phyloP scores from a whole-genome alignment of 2,329 filamentous ascomycete genomes.

The Periconia macrospinosa region DNA sequence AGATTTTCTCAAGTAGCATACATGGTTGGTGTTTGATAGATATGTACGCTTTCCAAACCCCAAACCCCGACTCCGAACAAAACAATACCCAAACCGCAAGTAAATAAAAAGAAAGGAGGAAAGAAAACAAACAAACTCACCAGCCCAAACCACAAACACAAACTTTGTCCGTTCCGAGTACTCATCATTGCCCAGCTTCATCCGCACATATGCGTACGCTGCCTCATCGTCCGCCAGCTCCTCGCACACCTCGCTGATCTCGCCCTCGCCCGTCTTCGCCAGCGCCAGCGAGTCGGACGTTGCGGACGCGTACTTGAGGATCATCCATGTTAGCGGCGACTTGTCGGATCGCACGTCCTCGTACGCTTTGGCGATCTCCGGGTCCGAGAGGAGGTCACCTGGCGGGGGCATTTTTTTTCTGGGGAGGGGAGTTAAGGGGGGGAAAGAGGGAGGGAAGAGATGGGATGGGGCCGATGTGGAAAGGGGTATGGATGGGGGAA shows the following conservation, averaged over 20 bases:
- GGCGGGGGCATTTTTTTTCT: constrained; percentile 30
- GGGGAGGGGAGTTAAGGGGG: not conserved
- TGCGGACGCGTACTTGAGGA: constrained; percentile 62
- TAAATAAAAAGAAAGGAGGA: not conserved
- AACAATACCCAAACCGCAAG: not conserved
- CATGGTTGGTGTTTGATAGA: no score
- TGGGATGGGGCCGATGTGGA: no score
- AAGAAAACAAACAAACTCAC: constrained; percentile 42
- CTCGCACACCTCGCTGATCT: constrained; percentile 60
- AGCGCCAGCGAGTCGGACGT: constrained; percentile 61
- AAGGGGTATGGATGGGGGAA: no score
- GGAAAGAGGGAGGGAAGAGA: no score
- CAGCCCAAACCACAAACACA: constrained; percentile 69
- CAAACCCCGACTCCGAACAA: not conserved
- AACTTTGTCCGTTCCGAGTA: constrained; percentile 72
- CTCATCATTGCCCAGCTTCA: constrained; percentile 70
- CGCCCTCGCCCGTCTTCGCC: constrained; percentile 61
- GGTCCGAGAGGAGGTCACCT: constrained; percentile 37
- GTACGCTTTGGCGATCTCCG: constrained; percentile 66
- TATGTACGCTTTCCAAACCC: no score
- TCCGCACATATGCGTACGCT: constrained; percentile 62
- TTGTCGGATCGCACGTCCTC: constrained; percentile 69
- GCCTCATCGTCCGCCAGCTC: constrained; percentile 62
- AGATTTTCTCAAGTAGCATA: no score
- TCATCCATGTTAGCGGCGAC: constrained; percentile 66